Evolutionary conservation across 202 grass and related monocot species (phyloP), one percentile per base, ranked within the genome.

Genomic region (Elaeis oleifera): DNA sequence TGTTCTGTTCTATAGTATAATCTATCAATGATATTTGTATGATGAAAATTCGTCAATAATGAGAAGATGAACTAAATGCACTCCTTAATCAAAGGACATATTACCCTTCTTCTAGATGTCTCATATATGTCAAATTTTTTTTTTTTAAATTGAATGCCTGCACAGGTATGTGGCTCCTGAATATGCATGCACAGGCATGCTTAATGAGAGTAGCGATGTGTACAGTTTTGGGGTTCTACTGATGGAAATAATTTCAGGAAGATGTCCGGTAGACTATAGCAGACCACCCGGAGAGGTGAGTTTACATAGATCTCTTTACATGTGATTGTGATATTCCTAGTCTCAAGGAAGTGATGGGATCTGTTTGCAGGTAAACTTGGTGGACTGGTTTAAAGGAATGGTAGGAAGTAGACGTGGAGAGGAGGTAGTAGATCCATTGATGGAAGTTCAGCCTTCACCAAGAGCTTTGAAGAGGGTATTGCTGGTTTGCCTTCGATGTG

Each of bases 171-270:
- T 99, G 17, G 94, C 94, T 13, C 94, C 94, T 6, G 94, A 99
- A 78, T 99, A 99, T 68, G 94, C 94, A 18, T 89, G 82, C 18
- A 99, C 94, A 28, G 94, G 94, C 28, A 81, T 99, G 79, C 88
- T 99, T 17, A 99, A 89, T 63, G 94, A 99, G 76, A 81, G 82
- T 61, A 89, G 84, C 55, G 94, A 99, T 59, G 79, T 87, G 16
- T 99, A 99, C 71, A 99, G 94, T 78, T 99, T 94, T 71, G 94
- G 94, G 0, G 88, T 99, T 78, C 71, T 99, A 56, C 52, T 99
- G 17, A 94, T 99, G 94, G 94, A 99, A 85, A 60, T 99, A 50
- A 65, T 99, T 49, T 89, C 94, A 53, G 94, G 88, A 54, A 80
- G 88, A 54, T 84, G 78, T 65, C 94, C 94, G 8, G 94, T 99